A percentile compares a stretch with the other conserved stretches of the same genome.
These are phyloP conservation scores for Mortierella sp. DNA, from an alignment of 371 early-diverging fungal genomes.

Conservation along the genomic window DNA sequence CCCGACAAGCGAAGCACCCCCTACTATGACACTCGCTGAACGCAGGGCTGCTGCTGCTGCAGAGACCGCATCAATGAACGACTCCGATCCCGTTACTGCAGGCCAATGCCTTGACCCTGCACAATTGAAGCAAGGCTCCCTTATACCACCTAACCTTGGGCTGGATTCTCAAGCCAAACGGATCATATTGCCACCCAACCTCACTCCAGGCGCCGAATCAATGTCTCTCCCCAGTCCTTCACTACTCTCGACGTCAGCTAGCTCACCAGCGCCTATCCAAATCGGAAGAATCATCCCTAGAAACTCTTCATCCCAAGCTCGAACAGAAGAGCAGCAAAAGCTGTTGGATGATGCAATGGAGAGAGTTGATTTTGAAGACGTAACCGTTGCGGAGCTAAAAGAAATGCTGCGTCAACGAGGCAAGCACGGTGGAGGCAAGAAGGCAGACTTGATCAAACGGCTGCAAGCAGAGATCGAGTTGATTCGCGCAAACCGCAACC, in stretches of 20 bases:
- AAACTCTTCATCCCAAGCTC: slow-evolving; percentile 54
- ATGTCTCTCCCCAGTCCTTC: slow-evolving; percentile 33
- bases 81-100: neutral
- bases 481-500: slow-evolving; percentile 56
- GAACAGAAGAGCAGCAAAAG: slow-evolving; percentile 66
- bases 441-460: slow-evolving; percentile 73
- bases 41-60: slow-evolving; percentile 34
- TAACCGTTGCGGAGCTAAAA: slow-evolving; percentile 83
- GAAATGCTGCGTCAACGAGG: slow-evolving; percentile 80
- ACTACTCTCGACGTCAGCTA: slow-evolving; percentile 34
- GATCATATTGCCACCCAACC: slow-evolving; percentile 28
- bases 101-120: slow-evolving; percentile 5
- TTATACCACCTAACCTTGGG: slow-evolving; percentile 47
- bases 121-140: slow-evolving; percentile 13
- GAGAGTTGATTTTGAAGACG: slow-evolving; percentile 79
- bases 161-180: slow-evolving; percentile 28
- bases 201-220: slow-evolving; percentile 37
- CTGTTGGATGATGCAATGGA: slow-evolving; percentile 74
- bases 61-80: neutral
- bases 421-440: slow-evolving; percentile 80
- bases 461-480: slow-evolving; percentile 66
- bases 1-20: slow-evolving; percentile 13
- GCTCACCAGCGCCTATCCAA: slow-evolving; percentile 51
- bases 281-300: slow-evolving; percentile 48
- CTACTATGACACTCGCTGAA: slow-evolving; percentile 43